Conservation (phyloP, 78 protist genomes). For the Neovahlkampfia damariscottae region DNA sequence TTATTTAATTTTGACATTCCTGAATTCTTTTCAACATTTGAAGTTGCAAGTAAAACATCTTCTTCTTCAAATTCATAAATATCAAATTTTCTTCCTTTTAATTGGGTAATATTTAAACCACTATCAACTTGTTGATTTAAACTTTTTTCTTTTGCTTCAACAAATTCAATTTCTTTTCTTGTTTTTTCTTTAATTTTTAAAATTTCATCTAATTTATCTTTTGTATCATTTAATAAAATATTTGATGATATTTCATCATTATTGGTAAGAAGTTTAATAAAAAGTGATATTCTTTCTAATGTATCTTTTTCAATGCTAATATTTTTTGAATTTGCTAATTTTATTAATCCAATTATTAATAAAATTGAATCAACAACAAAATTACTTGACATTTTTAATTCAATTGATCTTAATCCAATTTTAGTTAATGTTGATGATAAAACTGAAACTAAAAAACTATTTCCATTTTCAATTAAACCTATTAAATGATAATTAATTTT, state of each 20-base stretch:
- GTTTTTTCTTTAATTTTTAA: too few relatives aligned
- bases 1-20: constrained; percentile 20
- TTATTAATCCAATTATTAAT: too few relatives aligned
- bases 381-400: too few relatives aligned
- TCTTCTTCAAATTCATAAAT: constrained; percentile 5
- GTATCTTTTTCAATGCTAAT: constrained; percentile 53
- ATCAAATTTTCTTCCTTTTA: not conserved
- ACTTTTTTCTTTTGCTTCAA: not conserved
- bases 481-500: too few relatives aligned
- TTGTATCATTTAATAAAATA: not conserved
- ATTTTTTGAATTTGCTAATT: too few relatives aligned
- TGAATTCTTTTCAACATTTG: constrained; percentile 1
- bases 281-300: constrained; percentile 50
- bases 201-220: too few relatives aligned
- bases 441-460: too few relatives aligned
- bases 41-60: constrained; percentile 16
- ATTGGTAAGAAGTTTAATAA: constrained; percentile 20
- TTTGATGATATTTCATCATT: not conserved
- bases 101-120: not conserved
- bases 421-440: too few relatives aligned
- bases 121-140: constrained; percentile 7
- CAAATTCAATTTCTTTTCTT: too few relatives aligned
- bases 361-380: too few relatives aligned
- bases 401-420: too few relatives aligned
- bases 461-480: too few relatives aligned